Conservation (phyloP, 768 basidiomycete species). For the Coprinopsis sp. region DNA sequence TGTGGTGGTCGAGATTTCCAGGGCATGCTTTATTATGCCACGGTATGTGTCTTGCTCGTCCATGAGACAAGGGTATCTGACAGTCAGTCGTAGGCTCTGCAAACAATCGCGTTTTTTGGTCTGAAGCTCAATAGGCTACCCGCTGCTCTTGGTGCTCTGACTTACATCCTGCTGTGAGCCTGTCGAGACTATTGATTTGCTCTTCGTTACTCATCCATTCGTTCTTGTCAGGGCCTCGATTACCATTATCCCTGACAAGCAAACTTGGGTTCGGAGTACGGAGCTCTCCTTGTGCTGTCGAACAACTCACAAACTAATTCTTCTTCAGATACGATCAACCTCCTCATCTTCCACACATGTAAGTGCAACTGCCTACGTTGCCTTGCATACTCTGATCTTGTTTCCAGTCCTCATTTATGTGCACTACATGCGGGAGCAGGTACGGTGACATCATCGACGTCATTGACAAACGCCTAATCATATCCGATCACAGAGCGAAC, state of each 20-base stretch:
- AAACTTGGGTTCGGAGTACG: constrained; percentile 33
- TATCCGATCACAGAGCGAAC: constrained; percentile 39
- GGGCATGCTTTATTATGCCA: constrained; percentile 44
- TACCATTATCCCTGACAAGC: constrained; percentile 34
- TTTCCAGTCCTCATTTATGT: constrained; percentile 66
- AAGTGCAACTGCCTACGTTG: constrained; percentile 17
- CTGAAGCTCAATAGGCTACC: constrained; percentile 61
- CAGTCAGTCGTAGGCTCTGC: constrained; percentile 35
- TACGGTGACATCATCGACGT: constrained; percentile 21
- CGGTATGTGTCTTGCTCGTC: constrained; percentile 22
- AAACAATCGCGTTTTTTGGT: constrained; percentile 70
- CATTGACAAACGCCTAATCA: background rate
- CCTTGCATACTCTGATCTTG: background rate
- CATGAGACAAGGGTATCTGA: background rate
- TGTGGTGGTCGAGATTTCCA: constrained; percentile 44
- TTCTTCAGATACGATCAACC: constrained; percentile 56
- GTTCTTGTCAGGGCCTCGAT: constrained; percentile 28
- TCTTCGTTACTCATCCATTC: background rate
- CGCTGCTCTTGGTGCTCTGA: constrained; percentile 52
- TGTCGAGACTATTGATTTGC: background rate
- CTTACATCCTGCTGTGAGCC: constrained; percentile 51
- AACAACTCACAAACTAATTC: background rate
- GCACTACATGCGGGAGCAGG: constrained; percentile 61
- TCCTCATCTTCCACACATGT: constrained; percentile 71
- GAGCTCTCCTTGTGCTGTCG: constrained; percentile 2